Evolutionary conservation across 202 grass and related monocot species (phyloP), one percentile per base, ranked within the genome.

Genomic region (Schoenoplectus tabernaemontani): DNA sequence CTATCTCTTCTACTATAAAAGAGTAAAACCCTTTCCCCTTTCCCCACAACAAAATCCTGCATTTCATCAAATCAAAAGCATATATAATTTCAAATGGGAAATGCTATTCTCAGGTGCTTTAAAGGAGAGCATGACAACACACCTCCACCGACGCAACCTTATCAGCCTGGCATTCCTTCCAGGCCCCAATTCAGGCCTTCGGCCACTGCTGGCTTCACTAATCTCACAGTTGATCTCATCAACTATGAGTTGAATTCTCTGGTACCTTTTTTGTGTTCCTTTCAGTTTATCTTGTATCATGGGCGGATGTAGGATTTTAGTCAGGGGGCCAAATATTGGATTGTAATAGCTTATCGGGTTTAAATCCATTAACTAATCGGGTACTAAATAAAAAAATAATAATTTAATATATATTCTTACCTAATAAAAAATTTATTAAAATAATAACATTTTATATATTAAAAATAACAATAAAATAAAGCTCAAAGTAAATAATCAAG

Each of bases 201-300:
- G 44, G 59, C 39, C 70, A 67, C 38, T 42, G 36, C 42, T 4
- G 77, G 77, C 11, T 33, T 90, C 24, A 39, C 65, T 63, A 60
- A 78, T 77, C 62, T 84, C 16, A 8, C 28, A 47, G 26, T 48
- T 42, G 80, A 88, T 73, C 78, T 83, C 56, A 20, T 86, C 69
- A 76, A 78, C 83, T 88, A 86, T 16, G 76, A 81, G 33, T 33
- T 41, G 20, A 57, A 83, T 7, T 86, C 85, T 78, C 57, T 50
- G 92, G 92, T 92, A 84, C 46, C 30, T 33, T 0, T 42, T 17
- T 15, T 71, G 7, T 60, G 19, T 51, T 43, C 62, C 33, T 5
- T 60, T n/a, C 5, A 41, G 7, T 41, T 28, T 28, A 28, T 28
- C 28, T 28, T 74, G 10, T 76, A 57, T n/a, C n/a, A n/a, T n/a